Percentiles rank a stretch among this genome's conserved stretches.
These are phyloP conservation scores for Nitzschia inconspicua DNA, from an alignment of 108 stramenopile genomes.

Conservation along the genomic window DNA sequence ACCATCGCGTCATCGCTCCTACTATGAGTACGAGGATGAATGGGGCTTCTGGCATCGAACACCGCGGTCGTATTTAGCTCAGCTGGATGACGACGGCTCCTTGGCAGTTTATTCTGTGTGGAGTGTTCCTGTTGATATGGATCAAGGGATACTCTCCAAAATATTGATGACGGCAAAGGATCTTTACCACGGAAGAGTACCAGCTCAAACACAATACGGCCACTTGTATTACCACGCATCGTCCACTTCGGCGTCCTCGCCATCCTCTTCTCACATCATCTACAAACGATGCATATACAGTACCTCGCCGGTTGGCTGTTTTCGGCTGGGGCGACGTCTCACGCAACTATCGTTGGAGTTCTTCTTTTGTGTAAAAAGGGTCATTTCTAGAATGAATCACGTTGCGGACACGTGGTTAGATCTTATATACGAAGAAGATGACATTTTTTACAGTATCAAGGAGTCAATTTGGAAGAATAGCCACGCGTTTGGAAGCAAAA, in stretches of 20 bases:
- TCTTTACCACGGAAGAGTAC: slow-evolving; percentile 8
- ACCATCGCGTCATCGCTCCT: slow-evolving; percentile 16
- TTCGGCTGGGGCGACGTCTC: slow-evolving; percentile 40
- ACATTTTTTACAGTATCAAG: slow-evolving; percentile 7
- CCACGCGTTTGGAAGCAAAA: slow-evolving; percentile 10
- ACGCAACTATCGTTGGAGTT: slow-evolving; percentile 40
- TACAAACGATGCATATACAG: slow-evolving; percentile 56
- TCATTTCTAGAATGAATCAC: slow-evolving; percentile 42
- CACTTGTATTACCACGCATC: slow-evolving; percentile 21
- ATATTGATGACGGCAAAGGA: slow-evolving; percentile 28
- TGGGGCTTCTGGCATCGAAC: slow-evolving; percentile 14
- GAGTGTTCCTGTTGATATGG: neutral
- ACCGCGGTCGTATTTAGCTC: slow-evolving; percentile 51
- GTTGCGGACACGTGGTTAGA: slow-evolving; percentile 20
- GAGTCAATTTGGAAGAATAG: slow-evolving; percentile 12
- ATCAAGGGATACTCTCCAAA: slow-evolving; percentile 6
- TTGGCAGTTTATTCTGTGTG: slow-evolving; percentile 60
- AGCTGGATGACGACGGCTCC: slow-evolving; percentile 73
- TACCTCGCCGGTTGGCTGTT: slow-evolving; percentile 56
- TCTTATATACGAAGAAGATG: slow-evolving; percentile 25
- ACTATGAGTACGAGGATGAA: slow-evolving; percentile 30
- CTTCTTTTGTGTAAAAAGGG: slow-evolving; percentile 21
- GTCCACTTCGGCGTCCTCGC: neutral
- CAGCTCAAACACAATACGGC: neutral
- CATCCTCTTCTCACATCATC: slow-evolving; percentile 7